These are phyloP conservation scores for Fusarium coffeatum DNA, from an alignment of 2,329 filamentous ascomycete species.

Conservation along the genomic window DNA sequence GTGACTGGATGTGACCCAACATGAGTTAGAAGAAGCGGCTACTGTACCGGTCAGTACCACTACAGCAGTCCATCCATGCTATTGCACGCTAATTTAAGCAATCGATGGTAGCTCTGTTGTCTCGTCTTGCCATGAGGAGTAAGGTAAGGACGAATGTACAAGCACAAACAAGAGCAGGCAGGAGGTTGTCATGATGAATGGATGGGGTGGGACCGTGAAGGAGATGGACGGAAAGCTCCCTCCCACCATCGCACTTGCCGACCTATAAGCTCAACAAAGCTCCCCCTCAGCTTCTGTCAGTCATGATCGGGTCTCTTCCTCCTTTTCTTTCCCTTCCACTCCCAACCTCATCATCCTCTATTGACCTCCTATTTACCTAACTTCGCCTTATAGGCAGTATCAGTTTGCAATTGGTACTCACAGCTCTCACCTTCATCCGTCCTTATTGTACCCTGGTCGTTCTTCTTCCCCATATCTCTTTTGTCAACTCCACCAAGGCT, in stretches of 20 bases:
- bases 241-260: slow-evolving; percentile 10
- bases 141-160: not conserved
- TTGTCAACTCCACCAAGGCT: slow-evolving; percentile 31
- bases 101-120: slow-evolving; percentile 7
- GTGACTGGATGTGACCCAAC: slow-evolving; percentile 9
- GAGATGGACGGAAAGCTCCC: slow-evolving; percentile 26
- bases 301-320: slow-evolving; percentile 1
- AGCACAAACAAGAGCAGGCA: not conserved
- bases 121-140: not conserved
- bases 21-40: slow-evolving; percentile 13
- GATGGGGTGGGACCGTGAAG: slow-evolving; percentile 13
- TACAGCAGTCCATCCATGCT: not conserved
- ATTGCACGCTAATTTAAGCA: slow-evolving; percentile 11
- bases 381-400: slow-evolving; percentile 15
- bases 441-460: slow-evolving; percentile 16
- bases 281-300: slow-evolving; percentile 9
- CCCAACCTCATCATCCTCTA: not conserved
- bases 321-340: slow-evolving; percentile 7
- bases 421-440: not conserved
- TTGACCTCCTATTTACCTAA: slow-evolving; percentile 3
- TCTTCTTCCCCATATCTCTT: slow-evolving; percentile 25
- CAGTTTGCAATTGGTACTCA: slow-evolving; percentile 26
- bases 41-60: slow-evolving; percentile 1
- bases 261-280: slow-evolving; percentile 23
- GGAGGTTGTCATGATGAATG: slow-evolving; percentile 37